phyloP scores from a whole-genome alignment of 768 basidiomycete genomes.

The Lactarius deliciosus region DNA sequence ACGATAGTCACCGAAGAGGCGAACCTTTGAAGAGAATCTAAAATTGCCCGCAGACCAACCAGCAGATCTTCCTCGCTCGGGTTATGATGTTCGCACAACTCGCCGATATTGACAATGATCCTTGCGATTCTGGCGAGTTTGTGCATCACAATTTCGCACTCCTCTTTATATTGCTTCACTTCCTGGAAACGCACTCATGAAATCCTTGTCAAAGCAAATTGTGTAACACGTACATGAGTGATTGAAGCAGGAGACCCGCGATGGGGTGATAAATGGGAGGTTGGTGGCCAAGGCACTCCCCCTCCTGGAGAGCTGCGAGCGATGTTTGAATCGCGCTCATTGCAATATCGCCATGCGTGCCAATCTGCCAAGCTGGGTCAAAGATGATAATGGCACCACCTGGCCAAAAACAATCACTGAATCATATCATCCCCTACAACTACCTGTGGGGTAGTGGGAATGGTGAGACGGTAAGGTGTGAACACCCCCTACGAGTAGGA shows the following conservation, averaged over 20 bases:
- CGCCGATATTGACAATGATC: not conserved
- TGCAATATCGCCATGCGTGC: not conserved
- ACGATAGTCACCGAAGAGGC: not conserved
- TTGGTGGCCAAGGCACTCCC: not conserved
- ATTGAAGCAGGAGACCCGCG: not conserved
- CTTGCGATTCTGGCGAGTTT: not conserved
- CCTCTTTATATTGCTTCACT: not conserved
- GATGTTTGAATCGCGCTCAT: not conserved
- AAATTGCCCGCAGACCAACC: not conserved
- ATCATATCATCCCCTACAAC: too few species aligned
- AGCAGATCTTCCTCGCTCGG: not conserved
- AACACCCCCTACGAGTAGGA: not conserved
- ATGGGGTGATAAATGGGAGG: not conserved
- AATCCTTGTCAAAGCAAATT: not conserved
- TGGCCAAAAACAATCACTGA: not conserved
- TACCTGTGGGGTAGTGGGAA: too few species aligned
- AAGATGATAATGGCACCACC: not conserved
- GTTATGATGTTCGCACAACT: not conserved
- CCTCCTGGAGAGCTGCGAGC: not conserved
- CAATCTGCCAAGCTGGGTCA: not conserved
- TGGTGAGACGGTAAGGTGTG: not conserved
- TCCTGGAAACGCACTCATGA: not conserved
- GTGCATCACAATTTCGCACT: not conserved
- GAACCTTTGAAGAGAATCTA: not conserved
- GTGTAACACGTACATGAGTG: not conserved